Evolutionary conservation across 257 asterid species (phyloP).

Genomic region (Nicotiana benthamiana): DNA sequence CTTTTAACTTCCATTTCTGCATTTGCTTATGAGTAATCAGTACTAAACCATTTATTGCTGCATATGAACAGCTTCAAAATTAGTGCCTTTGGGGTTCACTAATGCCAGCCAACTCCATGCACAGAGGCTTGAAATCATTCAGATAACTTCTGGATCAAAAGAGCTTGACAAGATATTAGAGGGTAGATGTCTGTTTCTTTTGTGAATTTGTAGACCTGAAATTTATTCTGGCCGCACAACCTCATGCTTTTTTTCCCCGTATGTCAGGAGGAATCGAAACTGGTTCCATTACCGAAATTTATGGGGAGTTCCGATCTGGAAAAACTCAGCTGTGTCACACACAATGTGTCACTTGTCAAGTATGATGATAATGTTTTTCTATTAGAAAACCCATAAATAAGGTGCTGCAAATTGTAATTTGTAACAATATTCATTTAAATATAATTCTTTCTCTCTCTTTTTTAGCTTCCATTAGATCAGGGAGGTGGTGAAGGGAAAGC

Average conservation of each 20-base stretch:
- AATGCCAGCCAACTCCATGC: conserved; percentile 88
- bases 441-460: neutral
- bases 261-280: conserved; percentile 87
- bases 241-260: neutral
- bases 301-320: conserved; percentile 92
- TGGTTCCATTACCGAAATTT: conserved; percentile 85
- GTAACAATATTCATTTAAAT: neutral
- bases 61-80: conserved; percentile 67
- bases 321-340: conserved; percentile 98
- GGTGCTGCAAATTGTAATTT: neutral
- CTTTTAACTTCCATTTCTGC: neutral
- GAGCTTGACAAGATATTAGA: conserved; percentile 91
- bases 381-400: neutral
- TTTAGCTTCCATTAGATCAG: conserved; percentile 91
- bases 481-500: conserved; percentile 99
- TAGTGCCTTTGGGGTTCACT: conserved; percentile 96
- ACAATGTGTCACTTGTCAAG: conserved; percentile 91
- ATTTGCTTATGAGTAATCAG: neutral
- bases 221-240: neutral
- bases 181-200: conserved; percentile 31
- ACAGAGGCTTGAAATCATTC: conserved; percentile 92
- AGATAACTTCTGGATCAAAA: conserved; percentile 89
- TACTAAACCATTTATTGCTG: conserved; percentile 4
- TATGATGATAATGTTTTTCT: conserved; percentile 16
- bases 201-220: neutral